These are phyloP conservation scores for Stephanodiscus triporus DNA, from an alignment of 108 stramenopile genomes.

Conservation along the genomic window DNA sequence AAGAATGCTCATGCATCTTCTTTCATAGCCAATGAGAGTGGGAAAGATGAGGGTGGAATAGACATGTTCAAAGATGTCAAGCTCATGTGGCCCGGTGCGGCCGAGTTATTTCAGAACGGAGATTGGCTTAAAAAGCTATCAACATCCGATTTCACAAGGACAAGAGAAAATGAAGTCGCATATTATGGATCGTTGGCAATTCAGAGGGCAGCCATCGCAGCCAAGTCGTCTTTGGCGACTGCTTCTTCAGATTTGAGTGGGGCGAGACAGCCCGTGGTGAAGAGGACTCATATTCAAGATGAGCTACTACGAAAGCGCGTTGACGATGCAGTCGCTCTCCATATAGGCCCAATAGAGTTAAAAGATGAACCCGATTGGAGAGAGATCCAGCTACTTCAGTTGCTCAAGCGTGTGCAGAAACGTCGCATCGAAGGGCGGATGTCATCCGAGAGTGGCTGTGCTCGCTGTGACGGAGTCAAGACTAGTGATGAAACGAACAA, in stretches of 20 bases:
- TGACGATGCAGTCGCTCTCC: conserved; percentile 52
- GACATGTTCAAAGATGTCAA: conserved; percentile 70
- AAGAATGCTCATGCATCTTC: conserved; percentile 70
- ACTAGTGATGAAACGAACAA: conserved; percentile 61
- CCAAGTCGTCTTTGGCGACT: conserved; percentile 63
- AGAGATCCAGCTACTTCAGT: conserved; percentile 65
- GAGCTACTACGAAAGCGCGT: conserved; percentile 57
- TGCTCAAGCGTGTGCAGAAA: conserved; percentile 71
- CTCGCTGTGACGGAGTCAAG: conserved; percentile 69
- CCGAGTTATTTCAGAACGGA: conserved; percentile 68
- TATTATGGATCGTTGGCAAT: conserved; percentile 81
- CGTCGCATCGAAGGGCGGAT: conserved; percentile 66
- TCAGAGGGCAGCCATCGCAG: conserved; percentile 68
- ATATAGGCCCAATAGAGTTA: conserved; percentile 56
- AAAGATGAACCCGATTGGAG: conserved; percentile 69
- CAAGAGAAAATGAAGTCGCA: conserved; percentile 84
- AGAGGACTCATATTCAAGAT: conserved; percentile 61
- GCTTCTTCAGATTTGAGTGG: conserved; percentile 43
- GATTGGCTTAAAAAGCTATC: conserved; percentile 60
- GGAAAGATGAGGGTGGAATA: conserved; percentile 28
- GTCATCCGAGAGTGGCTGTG: conserved; percentile 70
- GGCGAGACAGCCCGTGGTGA: conserved; percentile 52
- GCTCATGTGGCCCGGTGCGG: conserved; percentile 76
- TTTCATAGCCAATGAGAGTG: conserved; percentile 37
- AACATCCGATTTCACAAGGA: conserved; percentile 70